Evolutionary conservation across 2,329 filamentous ascomycete genomes (phyloP), one percentile per base, ranked within the genome.

Genomic region (Ampelomyces quisqualis): DNA sequence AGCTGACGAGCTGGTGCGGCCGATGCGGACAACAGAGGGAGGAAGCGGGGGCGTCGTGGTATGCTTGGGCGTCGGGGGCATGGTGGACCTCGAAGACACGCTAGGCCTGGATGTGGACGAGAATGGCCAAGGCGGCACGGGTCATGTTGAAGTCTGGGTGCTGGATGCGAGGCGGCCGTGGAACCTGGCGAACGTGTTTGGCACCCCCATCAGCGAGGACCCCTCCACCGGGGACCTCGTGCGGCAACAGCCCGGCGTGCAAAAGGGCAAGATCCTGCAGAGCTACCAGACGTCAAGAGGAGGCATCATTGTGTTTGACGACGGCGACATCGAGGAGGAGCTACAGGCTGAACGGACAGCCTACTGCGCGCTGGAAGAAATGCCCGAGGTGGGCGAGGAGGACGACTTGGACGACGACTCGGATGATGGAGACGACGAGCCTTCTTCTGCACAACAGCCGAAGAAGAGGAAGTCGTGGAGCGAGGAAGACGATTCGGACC

Each of bases 151-250:
- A 65, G 86, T 96, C 21, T 98, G 93, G 93, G 79, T 97, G 8
- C 77, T 97, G 45, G 93, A 98, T 70, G 82, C 91, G 19, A 81
- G 93, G 68, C 78, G 93, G 45, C 93, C 93, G 10, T 97, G 91
- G 90, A 97, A 98, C 65, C 67, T 98, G 61, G 83, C 82, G 50
- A 98, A 98, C 66, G 82, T 97, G 10, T 97, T 97, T 73, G 90
- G 86, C 9, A 86, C 87, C 3, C 64, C 65, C 7, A 51, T 62
- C 8, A 53, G 51, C 15, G 51, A 55, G 21, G 73, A 79, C 15
- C 67, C 73, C 8, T 68, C 74, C 24, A 76, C 77, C 15, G 71
- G 69, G 18, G 70, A 74, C 15, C 65, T 72, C 23, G 64, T 57
- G 74, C 52, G 78, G 47, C 78, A 77, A 48, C 80, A 80, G 5